Evolutionary conservation across 345 rosid species (phyloP).

Genomic region (Eucalyptus coolabah): DNA sequence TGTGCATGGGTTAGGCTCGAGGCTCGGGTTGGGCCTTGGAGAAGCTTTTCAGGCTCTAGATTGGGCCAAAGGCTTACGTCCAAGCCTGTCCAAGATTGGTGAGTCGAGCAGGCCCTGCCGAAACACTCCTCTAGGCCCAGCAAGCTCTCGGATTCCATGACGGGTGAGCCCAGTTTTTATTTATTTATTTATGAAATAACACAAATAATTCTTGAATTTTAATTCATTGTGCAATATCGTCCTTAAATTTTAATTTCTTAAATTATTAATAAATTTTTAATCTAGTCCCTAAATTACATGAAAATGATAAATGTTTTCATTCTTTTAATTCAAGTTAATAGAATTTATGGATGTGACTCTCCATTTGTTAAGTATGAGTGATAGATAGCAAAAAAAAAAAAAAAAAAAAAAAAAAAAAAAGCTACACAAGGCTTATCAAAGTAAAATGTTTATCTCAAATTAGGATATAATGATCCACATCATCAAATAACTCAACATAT

Average conservation of each 20-base stretch:
- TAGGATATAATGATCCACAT: background rate
- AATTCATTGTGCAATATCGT: background rate
- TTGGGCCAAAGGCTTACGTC: background rate
- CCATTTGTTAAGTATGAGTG: background rate
- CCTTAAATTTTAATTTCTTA: background rate
- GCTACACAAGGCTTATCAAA: background rate
- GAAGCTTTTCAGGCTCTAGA: background rate
- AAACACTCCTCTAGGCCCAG: background rate
- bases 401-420: background rate
- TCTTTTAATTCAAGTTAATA: background rate
- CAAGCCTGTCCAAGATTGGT: background rate
- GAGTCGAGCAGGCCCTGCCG: background rate
- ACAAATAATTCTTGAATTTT: background rate
- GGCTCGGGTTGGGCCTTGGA: background rate
- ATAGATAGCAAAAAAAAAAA: background rate
- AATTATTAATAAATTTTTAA: background rate
- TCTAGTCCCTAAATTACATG: background rate
- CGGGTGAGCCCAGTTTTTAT: background rate
- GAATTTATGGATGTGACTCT: background rate
- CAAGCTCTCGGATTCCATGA: background rate
- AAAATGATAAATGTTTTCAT: background rate
- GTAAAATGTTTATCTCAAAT: background rate
- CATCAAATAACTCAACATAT: background rate
- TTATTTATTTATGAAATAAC: background rate
- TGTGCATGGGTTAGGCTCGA: background rate